These are phyloP conservation scores for Naganishia sp. DNA, from an alignment of 1,284 basidiomycete species.

Conservation along the genomic window DNA sequence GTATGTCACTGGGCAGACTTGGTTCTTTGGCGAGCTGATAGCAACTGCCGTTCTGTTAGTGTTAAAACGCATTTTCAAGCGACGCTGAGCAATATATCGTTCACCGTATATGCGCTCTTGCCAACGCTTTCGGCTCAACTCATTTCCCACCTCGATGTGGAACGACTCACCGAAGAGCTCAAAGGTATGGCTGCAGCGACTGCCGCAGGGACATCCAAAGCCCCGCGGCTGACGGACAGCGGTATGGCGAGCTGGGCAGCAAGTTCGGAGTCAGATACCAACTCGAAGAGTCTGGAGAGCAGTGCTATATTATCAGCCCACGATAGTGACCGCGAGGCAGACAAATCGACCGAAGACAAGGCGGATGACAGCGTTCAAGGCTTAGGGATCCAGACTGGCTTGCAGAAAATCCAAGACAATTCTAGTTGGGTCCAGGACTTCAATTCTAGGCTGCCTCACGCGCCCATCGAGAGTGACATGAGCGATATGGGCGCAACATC, in stretches of 20 bases:
- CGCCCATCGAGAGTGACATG: slow-evolving; percentile 20
- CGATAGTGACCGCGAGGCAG: slow-evolving; percentile 6
- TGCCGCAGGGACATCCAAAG: slow-evolving; percentile 8
- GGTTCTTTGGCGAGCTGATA: not conserved
- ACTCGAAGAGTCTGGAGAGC: slow-evolving; percentile 19
- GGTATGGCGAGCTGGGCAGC: slow-evolving; percentile 25
- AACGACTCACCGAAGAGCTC: slow-evolving; percentile 45
- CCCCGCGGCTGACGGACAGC: slow-evolving; percentile 16
- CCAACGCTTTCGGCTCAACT: slow-evolving; percentile 51
- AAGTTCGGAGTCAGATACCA: slow-evolving; percentile 21
- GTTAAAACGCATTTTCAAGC: slow-evolving; percentile 52
- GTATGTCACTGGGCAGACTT: slow-evolving; percentile 1
- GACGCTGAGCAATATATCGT: slow-evolving; percentile 49
- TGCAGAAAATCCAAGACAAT: not conserved
- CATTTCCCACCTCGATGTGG: slow-evolving; percentile 46
- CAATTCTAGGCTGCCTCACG: not conserved
- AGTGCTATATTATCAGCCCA: slow-evolving; percentile 12
- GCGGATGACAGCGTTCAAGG: not conserved
- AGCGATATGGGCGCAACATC: slow-evolving; percentile 35
- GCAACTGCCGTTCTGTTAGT: slow-evolving; percentile 33
- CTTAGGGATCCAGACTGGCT: slow-evolving; percentile 6
- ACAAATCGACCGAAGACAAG: not conserved
- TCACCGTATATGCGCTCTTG: slow-evolving; percentile 53
- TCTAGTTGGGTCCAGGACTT: slow-evolving; percentile 27
- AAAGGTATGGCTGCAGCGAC: slow-evolving; percentile 33